Evolutionary conservation across 352 stramenopile species (phyloP).

Genomic region (Phytophthora crassamura): DNA sequence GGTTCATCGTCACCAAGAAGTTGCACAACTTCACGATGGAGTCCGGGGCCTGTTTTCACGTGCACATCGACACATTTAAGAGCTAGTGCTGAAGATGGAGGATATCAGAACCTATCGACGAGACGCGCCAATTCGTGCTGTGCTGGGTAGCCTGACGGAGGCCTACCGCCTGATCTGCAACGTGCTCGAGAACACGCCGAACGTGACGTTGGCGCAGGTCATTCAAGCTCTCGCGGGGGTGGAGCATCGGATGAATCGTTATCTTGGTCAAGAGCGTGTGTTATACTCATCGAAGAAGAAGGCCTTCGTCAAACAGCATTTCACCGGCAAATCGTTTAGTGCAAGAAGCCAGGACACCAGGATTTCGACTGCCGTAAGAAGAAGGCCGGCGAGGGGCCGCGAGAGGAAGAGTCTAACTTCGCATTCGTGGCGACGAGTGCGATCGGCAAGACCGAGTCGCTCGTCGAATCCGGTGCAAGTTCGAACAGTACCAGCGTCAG

Average conservation of each 20-base stretch:
- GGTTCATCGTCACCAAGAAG: too few relatives aligned
- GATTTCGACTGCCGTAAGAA: constrained; percentile 17
- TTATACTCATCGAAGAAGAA: constrained; percentile 14
- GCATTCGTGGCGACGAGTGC: background rate
- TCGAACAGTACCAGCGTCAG: too few relatives aligned
- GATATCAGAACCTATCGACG: constrained; percentile 25
- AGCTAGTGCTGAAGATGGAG: constrained; percentile 1
- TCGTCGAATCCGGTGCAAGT: background rate
- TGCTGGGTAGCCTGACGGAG: constrained; percentile 32
- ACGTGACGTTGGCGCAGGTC: constrained; percentile 1
- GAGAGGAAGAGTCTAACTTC: background rate
- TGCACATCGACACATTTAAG: constrained; percentile 8
- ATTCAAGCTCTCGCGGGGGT: constrained; percentile 13
- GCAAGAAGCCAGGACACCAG: constrained; percentile 21
- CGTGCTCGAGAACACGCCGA: constrained; percentile 18
- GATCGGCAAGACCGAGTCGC: background rate
- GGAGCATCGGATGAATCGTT: constrained; percentile 14
- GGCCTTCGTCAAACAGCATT: constrained; percentile 2
- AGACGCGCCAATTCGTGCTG: constrained; percentile 28
- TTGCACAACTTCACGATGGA: too few relatives aligned
- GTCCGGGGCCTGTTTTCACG: constrained; percentile 5
- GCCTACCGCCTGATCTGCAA: constrained; percentile 29
- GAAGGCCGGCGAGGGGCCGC: background rate
- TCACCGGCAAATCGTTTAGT: constrained; percentile 26
- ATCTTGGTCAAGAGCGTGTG: constrained; percentile 16